Evolutionary conservation across 805 yeast species (phyloP), one percentile per base, ranked within the genome.

Genomic region (Barnettozyma sucrosica): DNA sequence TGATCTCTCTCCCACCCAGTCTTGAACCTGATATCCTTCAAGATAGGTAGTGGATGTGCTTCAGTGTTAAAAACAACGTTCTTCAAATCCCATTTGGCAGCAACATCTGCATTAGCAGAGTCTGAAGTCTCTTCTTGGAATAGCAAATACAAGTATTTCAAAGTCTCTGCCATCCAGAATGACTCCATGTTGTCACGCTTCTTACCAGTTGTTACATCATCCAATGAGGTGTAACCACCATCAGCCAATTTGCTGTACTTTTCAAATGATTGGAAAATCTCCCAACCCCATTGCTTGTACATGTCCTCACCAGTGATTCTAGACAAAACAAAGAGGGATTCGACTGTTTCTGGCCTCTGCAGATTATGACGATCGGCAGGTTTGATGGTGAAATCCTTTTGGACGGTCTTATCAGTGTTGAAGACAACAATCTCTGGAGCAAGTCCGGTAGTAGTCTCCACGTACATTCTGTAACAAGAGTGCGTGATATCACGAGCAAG

Each of bases 261-360:
- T 33, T 76, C 71, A 58, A 89, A 89, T 51, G 76, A 79, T 59
- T 80, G 71, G 66, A 89, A 86, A 30, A 90, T 86, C 60, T 85
- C 87, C 75, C 84, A 85, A 9, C 97, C 97, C 89, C 95, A 89
- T 59, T 81, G 76, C 57, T 97, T 77, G 64, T 88, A 89, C 58
- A 83, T 83, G 32, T 77, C 79, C 59, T 89, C 93, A 24, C 83
- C 82, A 1, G 96, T 86, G 54, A 89, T 71, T 55, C 89, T 79
- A 68, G 82, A 90, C 53, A 90, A 68, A 55, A 85, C 76, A 71
- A 83, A 90, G 38, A 90, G 70, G 1, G 95, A 83, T 66, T 90
- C 97, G 2, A 89, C 95, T 2, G 97, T 88, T 65, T 90, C 97
- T 1, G 97, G 97, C 55, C 97, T 75, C 68, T 89, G 97, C 52